Evolutionary conservation across 2,329 filamentous ascomycete species (phyloP), one percentile per base, ranked within the genome.

Genomic region (Coniochaeta sp.): DNA sequence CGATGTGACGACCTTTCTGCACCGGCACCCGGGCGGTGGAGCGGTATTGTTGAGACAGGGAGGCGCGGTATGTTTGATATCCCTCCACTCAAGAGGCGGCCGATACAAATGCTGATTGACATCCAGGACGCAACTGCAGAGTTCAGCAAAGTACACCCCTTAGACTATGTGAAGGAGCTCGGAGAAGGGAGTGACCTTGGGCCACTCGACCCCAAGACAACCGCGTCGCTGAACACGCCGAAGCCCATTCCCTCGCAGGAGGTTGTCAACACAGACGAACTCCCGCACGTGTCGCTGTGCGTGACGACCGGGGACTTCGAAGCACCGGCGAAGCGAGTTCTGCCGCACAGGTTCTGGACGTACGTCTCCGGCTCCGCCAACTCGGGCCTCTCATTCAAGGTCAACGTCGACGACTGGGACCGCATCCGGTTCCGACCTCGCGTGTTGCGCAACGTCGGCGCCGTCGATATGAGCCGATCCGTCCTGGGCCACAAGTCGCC

Each of bases 291-390:
- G 27, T 61, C 65, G 26, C 58, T 60, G 47, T 63, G 63, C 55
- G 54, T 61, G 49, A 62, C 42, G 40, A 60, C 48, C 33, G 55
- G 35, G 75, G 83, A 54, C 75, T 89, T 56, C 82, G 82, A 49
- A 24, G 40, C 55, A 4, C 63, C 60, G 6, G 65, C 65, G 1
- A 75, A 78, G 58, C 73, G 76, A 51, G 67, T 87, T 13, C 86
- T 88, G 60, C 78, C 77, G 48, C 81, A 79, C 49, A 86, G 82
- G 1, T 77, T 82, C 16, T 63, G 58, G 53, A 54, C 61, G 3
- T 68, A 64, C 57, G 54, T 58, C 22, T 60, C 62, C 8, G 63
- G 60, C 49, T 63, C 59, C 4, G 59, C 64, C 22, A 62, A 63
- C 55, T 54, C 62, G 9, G 63, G 61, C 6, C 58, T 60, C 22